Evolutionary conservation across 371 early-diverging fungal genomes (phyloP).

Genomic region (Entomophthora muscae): DNA sequence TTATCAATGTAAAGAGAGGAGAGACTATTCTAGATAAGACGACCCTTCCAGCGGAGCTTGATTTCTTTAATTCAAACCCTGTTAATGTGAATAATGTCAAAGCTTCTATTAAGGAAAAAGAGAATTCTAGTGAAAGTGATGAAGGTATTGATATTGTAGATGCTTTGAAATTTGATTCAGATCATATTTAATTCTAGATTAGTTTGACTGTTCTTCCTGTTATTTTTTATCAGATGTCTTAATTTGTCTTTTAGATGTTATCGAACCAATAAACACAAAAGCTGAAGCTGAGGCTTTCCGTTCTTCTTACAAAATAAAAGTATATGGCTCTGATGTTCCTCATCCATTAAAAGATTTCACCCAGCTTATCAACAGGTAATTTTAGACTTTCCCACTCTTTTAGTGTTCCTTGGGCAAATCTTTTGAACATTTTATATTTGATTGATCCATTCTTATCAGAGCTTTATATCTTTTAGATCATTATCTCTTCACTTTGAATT

Average conservation of each 20-base stretch:
- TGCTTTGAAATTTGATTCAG: not conserved
- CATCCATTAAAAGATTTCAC: conserved; percentile 63
- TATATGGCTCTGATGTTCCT: conserved; percentile 75
- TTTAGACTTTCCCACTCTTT: not conserved
- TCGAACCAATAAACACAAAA: conserved; percentile 8
- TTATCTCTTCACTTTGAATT: not conserved
- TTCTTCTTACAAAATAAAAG: conserved; percentile 52
- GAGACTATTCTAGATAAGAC: not conserved
- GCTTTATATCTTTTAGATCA: not conserved
- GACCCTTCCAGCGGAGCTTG: conserved; percentile 4
- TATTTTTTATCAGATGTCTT: not conserved
- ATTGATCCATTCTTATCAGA: too few species aligned
- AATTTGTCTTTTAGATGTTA: conserved; percentile 9
- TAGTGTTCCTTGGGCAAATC: not conserved
- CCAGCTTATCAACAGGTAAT: conserved; percentile 39
- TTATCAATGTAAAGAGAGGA: not conserved
- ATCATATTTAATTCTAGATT: conserved; percentile 11
- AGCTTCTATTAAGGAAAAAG: not conserved
- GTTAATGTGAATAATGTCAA: not conserved
- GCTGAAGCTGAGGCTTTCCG: conserved; percentile 27
- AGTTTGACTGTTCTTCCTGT: not conserved
- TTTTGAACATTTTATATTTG: not conserved
- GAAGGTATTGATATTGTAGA: conserved; percentile 4
- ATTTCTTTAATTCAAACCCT: conserved; percentile 9
- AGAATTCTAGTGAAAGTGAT: conserved; percentile 10